Conservation (phyloP, 371 early-diverging fungal genomes). For the Mortierella sp. region DNA sequence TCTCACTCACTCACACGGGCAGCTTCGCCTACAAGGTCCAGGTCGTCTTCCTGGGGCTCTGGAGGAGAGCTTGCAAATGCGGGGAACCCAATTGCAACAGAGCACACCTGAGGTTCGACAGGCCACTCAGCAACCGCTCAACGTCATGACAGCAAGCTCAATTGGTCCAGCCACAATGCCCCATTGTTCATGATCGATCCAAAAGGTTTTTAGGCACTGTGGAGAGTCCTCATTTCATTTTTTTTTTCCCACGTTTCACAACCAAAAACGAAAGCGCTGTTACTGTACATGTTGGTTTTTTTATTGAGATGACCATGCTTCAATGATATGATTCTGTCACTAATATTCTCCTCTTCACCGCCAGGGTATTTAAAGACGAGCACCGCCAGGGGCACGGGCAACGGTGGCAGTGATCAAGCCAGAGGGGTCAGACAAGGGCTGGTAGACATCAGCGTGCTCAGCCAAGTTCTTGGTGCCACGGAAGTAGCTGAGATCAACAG, state of each 20-base stretch:
- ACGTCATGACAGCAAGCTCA: no score
- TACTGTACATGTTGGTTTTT: no score
- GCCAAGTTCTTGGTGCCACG: slow-evolving; percentile 76
- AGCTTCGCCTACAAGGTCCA: neutral
- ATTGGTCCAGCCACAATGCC: no score
- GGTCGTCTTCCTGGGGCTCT: slow-evolving; percentile 5
- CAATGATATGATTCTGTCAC: no score
- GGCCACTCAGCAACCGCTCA: no score
- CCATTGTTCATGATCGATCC: no score
- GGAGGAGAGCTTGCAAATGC: slow-evolving; percentile 21
- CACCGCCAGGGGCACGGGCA: slow-evolving; percentile 57
- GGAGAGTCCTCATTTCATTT: no score
- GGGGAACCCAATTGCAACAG: slow-evolving; percentile 12
- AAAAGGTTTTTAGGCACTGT: no score
- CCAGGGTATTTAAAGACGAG: slow-evolving; percentile 31
- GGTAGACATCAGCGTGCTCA: slow-evolving; percentile 75
- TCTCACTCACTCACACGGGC: neutral
- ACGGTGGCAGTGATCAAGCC: slow-evolving; percentile 80
- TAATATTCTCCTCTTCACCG: neutral
- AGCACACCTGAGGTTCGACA: no score
- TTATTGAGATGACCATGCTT: no score
- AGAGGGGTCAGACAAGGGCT: slow-evolving; percentile 82
- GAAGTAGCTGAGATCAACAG: slow-evolving; percentile 79
- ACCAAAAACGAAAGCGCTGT: no score
- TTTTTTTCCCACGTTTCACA: no score